A percentile compares a stretch with the other conserved stretches of the same genome.
Evolutionary conservation across 306 rosid species (phyloP).

Genomic region (Fragaria vesca): DNA sequence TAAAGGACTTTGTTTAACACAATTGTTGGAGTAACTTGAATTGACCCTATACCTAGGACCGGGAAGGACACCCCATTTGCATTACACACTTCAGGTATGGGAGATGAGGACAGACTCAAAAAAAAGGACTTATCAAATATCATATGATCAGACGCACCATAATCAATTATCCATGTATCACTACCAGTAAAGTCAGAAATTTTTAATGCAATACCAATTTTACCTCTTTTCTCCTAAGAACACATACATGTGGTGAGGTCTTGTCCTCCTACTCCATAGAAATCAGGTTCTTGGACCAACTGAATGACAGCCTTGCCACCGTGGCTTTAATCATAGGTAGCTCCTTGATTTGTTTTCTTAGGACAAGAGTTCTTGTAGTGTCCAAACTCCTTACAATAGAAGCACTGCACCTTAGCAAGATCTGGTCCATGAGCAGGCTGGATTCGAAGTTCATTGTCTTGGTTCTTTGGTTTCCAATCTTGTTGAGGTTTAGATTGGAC

Average conservation of each 20-base stretch:
- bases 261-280: neutral
- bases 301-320: too few relatives aligned
- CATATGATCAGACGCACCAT: neutral
- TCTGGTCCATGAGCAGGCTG: neutral
- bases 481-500: neutral
- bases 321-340: too few relatives aligned
- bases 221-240: too few relatives aligned
- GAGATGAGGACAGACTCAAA: neutral
- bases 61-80: neutral
- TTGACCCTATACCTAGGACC: neutral
- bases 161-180: neutral
- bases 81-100: too few relatives aligned
- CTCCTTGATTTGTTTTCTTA: too few relatives aligned
- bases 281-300: neutral
- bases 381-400: neutral
- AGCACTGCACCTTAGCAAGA: neutral
- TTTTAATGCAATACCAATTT: neutral
- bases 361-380: neutral
- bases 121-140: neutral
- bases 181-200: neutral
- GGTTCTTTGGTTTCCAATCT: neutral
- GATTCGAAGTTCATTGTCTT: too few relatives aligned
- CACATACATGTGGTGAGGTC: neutral
- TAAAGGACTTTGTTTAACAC: neutral
- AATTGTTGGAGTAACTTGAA: neutral